phyloP scores from a whole-genome alignment of 176 grass and related monocot species.

The Oryza meyeriana region DNA sequence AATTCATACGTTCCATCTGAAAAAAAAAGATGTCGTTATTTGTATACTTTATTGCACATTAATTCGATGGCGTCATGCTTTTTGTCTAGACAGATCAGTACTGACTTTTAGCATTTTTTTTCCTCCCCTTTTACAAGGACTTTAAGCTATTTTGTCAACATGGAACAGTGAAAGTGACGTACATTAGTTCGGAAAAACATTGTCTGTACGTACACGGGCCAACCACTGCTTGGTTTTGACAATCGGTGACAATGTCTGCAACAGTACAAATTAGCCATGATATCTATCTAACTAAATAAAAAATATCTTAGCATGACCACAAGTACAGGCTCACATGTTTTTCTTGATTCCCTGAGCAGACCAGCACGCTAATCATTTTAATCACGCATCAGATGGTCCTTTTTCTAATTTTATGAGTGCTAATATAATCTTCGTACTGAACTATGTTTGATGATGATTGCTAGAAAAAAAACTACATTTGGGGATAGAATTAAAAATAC shows the following conservation, averaged over 20 bases:
- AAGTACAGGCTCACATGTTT: not conserved
- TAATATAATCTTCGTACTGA: conserved; percentile 28
- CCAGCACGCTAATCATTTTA: not conserved
- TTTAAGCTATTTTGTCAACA: not conserved
- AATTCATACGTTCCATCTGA: not conserved
- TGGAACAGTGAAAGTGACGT: not conserved
- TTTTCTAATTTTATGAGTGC: not conserved
- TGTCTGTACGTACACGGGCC: not conserved
- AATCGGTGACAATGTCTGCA: not conserved
- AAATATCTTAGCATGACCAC: not conserved
- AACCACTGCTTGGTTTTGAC: not conserved
- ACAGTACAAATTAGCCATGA: not conserved
- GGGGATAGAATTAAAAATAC: not conserved
- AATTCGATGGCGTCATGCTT: not conserved
- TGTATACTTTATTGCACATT: not conserved
- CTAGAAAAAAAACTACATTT: not conserved
- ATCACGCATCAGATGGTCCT: not conserved
- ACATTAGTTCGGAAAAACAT: not conserved
- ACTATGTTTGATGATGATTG: not conserved
- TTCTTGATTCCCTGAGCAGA: not conserved
- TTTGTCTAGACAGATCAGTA: not conserved
- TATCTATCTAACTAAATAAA: not conserved
- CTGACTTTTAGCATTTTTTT: too few relatives aligned
- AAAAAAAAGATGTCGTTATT: not conserved
- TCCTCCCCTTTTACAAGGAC: too few relatives aligned